A percentile compares a stretch with the other conserved stretches of the same genome.
These are phyloP conservation scores for Suillus hirtellus DNA, from an alignment of 768 basidiomycete genomes.

Conservation along the genomic window DNA sequence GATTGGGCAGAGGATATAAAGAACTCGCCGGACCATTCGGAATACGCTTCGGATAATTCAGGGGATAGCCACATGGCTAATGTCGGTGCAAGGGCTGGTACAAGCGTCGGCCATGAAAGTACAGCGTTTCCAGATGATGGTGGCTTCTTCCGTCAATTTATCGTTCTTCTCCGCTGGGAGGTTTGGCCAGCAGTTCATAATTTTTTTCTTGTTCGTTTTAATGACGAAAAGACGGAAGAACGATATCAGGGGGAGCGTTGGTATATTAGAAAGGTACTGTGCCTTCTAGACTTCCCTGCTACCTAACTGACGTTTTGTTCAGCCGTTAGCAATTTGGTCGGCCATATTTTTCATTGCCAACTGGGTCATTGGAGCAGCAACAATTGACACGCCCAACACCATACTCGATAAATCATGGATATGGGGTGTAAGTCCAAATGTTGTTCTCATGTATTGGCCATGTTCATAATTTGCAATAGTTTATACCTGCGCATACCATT, in stretches of 20 bases:
- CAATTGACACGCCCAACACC: conserved; percentile 45
- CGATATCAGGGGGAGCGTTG: conserved; percentile 65
- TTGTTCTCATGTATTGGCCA: not conserved
- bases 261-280: conserved; percentile 60
- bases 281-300: not conserved
- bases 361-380: conserved; percentile 63
- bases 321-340: conserved; percentile 63
- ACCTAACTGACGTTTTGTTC: conserved; percentile 2
- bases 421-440: conserved; percentile 46
- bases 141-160: conserved; percentile 32
- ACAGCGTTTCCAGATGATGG: conserved; percentile 34
- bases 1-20: conserved; percentile 62
- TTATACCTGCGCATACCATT: conserved; percentile 60
- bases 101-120: conserved; percentile 41
- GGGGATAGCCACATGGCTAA: conserved; percentile 41
- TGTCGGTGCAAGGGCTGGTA: conserved; percentile 25
- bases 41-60: conserved; percentile 50
- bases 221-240: conserved; percentile 55
- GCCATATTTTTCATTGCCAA: conserved; percentile 64
- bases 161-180: conserved; percentile 56
- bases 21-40: conserved; percentile 53
- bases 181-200: conserved; percentile 54
- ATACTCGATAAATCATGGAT: conserved; percentile 62
- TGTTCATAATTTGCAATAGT: conserved; percentile 28
- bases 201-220: conserved; percentile 63